Base-by-base conservation (phyloP, 331 rosid species). In the Malus hybrid region DNA sequence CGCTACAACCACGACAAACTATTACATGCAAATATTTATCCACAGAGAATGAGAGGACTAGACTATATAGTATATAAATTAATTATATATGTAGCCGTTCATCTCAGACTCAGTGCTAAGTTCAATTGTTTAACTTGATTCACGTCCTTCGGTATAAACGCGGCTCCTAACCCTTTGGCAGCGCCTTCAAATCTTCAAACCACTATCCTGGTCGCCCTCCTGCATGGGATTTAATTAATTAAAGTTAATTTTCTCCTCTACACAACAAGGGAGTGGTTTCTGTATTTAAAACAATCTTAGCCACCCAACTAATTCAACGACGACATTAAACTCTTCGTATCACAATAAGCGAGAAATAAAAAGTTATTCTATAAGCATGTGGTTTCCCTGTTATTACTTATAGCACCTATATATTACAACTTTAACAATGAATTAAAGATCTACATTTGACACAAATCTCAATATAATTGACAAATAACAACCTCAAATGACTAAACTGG, bases 131-230 rank as follows among this genome's bases (percentile, higher is more conserved):
- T 44, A 48, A 31, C 13, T 28, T 6, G 6, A 28, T 48, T 28
- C 64, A 70, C 74, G 13, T 62, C 48, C 74, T 31, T 70, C 48
- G 64, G 56, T 70, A 19, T 18, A 56, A 31, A 71, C 33, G 56
- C 52, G 46, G 74, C 74, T 70, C 22, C 59, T 50, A 50, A 50
- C 32, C 31, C 66, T 18, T 31, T 70, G 80, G 64, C 83, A 62
- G 83, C 73, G 63, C 72, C 76, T 62, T 80, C 80, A 42, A 70
- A 42, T 64, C 77, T 75, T 42, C 42, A 16, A 70, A 65, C 69
- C 54, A 12, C 73, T 29, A 31, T 54, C 64, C 50, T 6, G 19
- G 20, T 70, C 64, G 56, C 20, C 14, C 18, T 52, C 29, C 50
- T 71, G 65, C 75, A 71, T n/a, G 50, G 65, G 50, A 31, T 54